A percentile compares a stretch with the other conserved stretches of the same genome.
phyloP scores from a whole-genome alignment of 2,329 filamentous ascomycete genomes.

The Seiridium unicorne region DNA sequence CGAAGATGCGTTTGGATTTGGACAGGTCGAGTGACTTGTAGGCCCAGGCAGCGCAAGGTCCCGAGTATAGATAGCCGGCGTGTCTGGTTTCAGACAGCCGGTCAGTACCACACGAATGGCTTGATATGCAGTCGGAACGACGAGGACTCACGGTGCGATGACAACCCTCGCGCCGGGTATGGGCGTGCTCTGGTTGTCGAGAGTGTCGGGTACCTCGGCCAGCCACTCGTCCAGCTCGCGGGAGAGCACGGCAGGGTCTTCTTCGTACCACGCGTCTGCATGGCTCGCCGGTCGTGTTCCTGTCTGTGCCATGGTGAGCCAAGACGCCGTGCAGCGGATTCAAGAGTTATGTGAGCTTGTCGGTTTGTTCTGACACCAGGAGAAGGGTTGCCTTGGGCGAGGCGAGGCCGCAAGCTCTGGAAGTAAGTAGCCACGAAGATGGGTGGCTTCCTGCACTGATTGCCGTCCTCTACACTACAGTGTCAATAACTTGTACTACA shows the following conservation, averaged over 20 bases:
- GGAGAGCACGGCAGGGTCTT: conserved; percentile 57
- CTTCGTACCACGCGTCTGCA: conserved; percentile 85
- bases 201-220: conserved; percentile 62
- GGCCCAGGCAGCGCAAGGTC: conserved; percentile 88
- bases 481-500: neutral
- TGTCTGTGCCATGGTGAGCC: conserved; percentile 23
- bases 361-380: too few species aligned
- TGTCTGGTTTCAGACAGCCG: conserved; percentile 55
- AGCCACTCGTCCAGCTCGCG: conserved; percentile 74
- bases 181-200: conserved; percentile 63
- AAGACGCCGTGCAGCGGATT: neutral
- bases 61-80: conserved; percentile 91
- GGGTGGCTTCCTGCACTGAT: too few species aligned
- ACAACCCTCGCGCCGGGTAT: conserved; percentile 75
- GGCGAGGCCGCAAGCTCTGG: too few species aligned
- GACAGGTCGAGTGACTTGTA: conserved; percentile 86
- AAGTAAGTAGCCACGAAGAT: too few species aligned
- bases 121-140: neutral
- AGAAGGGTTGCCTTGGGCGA: too few species aligned
- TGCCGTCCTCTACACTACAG: neutral
- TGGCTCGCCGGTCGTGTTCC: conserved; percentile 61
- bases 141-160: conserved; percentile 77
- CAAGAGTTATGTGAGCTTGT: too few species aligned
- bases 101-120: too few species aligned
- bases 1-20: conserved; percentile 80